A percentile compares a stretch with the other conserved stretches of the same genome.
Conservation (phyloP, 768 basidiomycete genomes). For the Phylloporus sp. region DNA sequence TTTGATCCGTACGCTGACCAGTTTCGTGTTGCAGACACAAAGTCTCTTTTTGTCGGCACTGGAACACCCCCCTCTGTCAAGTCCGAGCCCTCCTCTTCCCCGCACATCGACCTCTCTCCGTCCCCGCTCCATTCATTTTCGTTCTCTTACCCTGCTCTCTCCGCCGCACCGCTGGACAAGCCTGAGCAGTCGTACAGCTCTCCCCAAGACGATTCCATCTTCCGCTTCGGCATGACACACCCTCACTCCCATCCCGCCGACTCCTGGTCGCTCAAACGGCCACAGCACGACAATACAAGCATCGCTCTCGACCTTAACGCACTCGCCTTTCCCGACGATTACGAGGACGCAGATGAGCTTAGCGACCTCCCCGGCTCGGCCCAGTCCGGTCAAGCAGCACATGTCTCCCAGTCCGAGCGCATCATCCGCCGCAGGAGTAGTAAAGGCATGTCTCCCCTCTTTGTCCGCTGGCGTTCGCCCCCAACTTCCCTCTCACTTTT, state of each 20-base stretch:
- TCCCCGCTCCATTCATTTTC: slow-evolving; percentile 20
- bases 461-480: neutral
- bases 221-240: slow-evolving; percentile 29
- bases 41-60: neutral
- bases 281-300: slow-evolving; percentile 9
- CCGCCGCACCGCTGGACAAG: neutral
- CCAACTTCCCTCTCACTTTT: neutral
- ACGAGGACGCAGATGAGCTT: slow-evolving; percentile 56
- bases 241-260: slow-evolving; percentile 11
- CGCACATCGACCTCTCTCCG: slow-evolving; percentile 19
- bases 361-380: slow-evolving; percentile 37
- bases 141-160: slow-evolving; percentile 17
- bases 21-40: slow-evolving; percentile 12
- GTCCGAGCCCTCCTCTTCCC: slow-evolving; percentile 26
- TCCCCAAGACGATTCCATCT: slow-evolving; percentile 4
- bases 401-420: slow-evolving; percentile 36
- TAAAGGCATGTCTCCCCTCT: slow-evolving; percentile 47
- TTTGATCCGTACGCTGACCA: slow-evolving; percentile 22
- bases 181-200: neutral
- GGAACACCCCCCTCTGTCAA: slow-evolving; percentile 22
- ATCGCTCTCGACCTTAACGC: slow-evolving; percentile 24
- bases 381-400: slow-evolving; percentile 18
- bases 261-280: slow-evolving; percentile 22
- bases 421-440: slow-evolving; percentile 67
- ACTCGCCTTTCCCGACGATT: slow-evolving; percentile 55